phyloP scores from a whole-genome alignment of 345 rosid genomes.

The Euphorbia tirucalli region DNA sequence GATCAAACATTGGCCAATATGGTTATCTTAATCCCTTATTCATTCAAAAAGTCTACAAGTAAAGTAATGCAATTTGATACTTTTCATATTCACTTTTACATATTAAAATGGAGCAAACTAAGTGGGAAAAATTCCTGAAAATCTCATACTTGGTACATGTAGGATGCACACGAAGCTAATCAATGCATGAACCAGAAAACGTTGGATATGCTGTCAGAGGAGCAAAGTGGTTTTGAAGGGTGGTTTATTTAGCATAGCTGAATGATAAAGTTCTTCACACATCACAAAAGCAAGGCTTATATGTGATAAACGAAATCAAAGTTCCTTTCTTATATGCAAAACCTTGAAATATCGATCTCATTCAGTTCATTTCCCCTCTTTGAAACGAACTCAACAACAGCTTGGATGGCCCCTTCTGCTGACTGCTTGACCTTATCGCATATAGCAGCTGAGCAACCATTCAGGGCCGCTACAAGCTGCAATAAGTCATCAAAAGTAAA shows the following conservation, averaged over 20 bases:
- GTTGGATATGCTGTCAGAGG: not conserved
- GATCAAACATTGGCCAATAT: not conserved
- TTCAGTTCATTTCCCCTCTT: slow-evolving; percentile 78
- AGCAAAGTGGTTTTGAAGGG: not conserved
- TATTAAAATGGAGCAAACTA: not conserved
- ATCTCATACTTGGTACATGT: not conserved
- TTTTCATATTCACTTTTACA: not conserved
- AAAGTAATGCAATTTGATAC: not conserved
- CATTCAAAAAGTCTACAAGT: not conserved
- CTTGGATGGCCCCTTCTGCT: slow-evolving; percentile 95
- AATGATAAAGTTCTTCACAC: not conserved
- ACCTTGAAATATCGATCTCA: slow-evolving; percentile 79
- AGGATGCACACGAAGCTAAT: not conserved
- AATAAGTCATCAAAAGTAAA: slow-evolving; percentile 35
- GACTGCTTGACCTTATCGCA: slow-evolving; percentile 86
- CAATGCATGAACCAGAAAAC: not conserved
- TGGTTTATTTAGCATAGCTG: not conserved
- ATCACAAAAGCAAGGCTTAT: not conserved
- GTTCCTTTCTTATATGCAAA: slow-evolving; percentile 1
- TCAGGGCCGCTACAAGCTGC: slow-evolving; percentile 84
- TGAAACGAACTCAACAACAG: slow-evolving; percentile 80
- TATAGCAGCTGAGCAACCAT: slow-evolving; percentile 69
- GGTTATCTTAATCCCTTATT: not conserved
- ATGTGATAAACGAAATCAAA: slow-evolving; percentile 11
- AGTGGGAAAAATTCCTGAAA: not conserved